These are phyloP conservation scores for Breviolum minutum DNA, from an alignment of 73 alveolate species.

Conservation along the genomic window DNA sequence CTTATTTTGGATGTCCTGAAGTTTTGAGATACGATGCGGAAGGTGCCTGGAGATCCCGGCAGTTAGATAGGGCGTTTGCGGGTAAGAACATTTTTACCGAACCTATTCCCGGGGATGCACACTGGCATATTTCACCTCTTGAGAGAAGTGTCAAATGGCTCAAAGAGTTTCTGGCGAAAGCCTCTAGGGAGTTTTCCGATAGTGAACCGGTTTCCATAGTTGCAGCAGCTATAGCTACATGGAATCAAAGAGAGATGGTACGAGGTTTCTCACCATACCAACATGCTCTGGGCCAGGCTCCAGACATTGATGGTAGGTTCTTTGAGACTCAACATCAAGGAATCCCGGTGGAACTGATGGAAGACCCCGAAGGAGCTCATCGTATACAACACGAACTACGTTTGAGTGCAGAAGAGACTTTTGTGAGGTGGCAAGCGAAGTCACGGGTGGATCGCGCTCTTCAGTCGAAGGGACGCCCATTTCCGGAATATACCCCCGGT, in stretches of 20 bases:
- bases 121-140: not conserved
- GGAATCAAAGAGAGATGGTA: not conserved
- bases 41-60: conserved; percentile 25
- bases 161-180: not conserved
- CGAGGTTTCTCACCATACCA: not conserved
- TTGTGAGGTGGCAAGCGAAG: not conserved
- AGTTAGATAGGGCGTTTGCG: not conserved
- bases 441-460: not conserved
- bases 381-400: not conserved
- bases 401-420: not conserved
- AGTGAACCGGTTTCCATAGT: not conserved
- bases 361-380: not conserved
- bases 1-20: not conserved
- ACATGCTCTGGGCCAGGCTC: not conserved
- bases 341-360: not conserved
- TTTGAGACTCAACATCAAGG: not conserved
- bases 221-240: not conserved
- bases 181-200: not conserved
- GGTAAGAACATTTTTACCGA: not conserved
- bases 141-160: not conserved
- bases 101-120: not conserved
- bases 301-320: not conserved
- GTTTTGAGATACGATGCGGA: not conserved
- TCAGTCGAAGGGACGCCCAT: not conserved
- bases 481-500: not conserved